phyloP scores from a whole-genome alignment of 164 flowering plant genomes.

The Saururus chinensis region DNA sequence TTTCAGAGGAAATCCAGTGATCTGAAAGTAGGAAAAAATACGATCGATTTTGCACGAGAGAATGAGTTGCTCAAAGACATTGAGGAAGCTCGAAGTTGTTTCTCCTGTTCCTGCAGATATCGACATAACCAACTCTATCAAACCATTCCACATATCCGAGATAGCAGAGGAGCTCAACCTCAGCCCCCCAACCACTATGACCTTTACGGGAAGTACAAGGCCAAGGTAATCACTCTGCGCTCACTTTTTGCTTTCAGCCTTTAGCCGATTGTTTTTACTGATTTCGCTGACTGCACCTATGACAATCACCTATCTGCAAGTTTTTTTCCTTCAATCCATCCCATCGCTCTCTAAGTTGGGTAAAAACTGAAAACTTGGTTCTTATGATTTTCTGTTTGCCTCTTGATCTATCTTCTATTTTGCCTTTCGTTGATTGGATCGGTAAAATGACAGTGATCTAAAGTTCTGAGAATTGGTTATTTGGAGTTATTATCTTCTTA shows the following conservation, averaged over 20 bases:
- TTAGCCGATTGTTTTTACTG: background rate
- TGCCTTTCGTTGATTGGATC: background rate
- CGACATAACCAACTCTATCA: slow-evolving; percentile 85
- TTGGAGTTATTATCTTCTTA: too few relatives aligned
- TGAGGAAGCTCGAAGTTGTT: slow-evolving; percentile 63
- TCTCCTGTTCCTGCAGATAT: slow-evolving; percentile 97
- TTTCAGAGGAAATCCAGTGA: too few relatives aligned
- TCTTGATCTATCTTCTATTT: background rate
- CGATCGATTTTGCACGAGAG: background rate
- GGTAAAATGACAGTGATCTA: too few relatives aligned
- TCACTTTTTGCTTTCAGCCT: background rate
- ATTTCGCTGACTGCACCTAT: background rate
- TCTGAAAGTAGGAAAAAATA: too few relatives aligned
- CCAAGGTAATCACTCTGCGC: slow-evolving; percentile 51
- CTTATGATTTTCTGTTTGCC: background rate
- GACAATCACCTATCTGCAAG: too few relatives aligned
- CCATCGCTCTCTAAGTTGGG: too few relatives aligned
- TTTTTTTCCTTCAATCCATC: too few relatives aligned
- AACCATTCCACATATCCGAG: slow-evolving; percentile 77
- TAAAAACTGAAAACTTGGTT: background rate
- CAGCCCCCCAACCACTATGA: slow-evolving; percentile 59
- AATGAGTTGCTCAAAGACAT: slow-evolving; percentile 43
- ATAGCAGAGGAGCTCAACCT: slow-evolving; percentile 79
- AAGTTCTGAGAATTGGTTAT: too few relatives aligned
- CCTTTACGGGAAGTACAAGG: slow-evolving; percentile 96